Conservation (phyloP, 2,329 filamentous ascomycete species). For the Colletotrichum liaoningense region DNA sequence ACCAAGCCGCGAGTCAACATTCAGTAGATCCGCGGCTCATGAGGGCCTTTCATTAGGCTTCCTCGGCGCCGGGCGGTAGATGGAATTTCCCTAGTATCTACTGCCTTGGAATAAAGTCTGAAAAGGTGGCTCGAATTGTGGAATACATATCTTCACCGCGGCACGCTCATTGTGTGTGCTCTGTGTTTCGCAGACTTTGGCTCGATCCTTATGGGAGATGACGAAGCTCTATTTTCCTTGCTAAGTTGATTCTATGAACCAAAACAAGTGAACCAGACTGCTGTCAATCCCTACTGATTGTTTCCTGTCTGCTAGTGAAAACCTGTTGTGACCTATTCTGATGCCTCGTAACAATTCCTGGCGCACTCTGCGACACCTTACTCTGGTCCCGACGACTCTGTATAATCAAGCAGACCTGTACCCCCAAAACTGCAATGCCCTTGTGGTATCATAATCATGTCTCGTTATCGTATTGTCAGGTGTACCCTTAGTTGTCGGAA, state of each 20-base stretch:
- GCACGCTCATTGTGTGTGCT: background rate
- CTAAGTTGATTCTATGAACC: background rate
- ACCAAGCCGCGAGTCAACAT: constrained; percentile 40
- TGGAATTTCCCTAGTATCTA: constrained; percentile 80
- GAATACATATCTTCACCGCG: constrained; percentile 65
- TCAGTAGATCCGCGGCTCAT: constrained; percentile 44
- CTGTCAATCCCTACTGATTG: background rate
- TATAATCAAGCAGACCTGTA: background rate
- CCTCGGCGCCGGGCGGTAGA: constrained; percentile 72
- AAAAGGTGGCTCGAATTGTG: constrained; percentile 88
- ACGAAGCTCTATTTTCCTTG: background rate
- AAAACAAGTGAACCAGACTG: background rate
- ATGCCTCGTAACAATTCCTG: background rate
- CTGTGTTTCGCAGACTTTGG: background rate
- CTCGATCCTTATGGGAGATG: no score
- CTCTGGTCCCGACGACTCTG: background rate
- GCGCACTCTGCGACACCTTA: no score
- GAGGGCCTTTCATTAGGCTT: constrained; percentile 65
- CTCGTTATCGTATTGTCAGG: background rate
- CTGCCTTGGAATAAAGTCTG: constrained; percentile 83
- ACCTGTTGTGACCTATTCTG: background rate
- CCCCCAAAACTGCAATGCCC: background rate
- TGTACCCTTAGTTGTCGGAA: background rate
- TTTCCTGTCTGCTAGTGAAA: background rate
- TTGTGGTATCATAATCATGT: background rate